A percentile compares a stretch with the other conserved stretches of the same genome.
Evolutionary conservation across 306 rosid genomes (phyloP).

Genomic region (Sophora flavescens): DNA sequence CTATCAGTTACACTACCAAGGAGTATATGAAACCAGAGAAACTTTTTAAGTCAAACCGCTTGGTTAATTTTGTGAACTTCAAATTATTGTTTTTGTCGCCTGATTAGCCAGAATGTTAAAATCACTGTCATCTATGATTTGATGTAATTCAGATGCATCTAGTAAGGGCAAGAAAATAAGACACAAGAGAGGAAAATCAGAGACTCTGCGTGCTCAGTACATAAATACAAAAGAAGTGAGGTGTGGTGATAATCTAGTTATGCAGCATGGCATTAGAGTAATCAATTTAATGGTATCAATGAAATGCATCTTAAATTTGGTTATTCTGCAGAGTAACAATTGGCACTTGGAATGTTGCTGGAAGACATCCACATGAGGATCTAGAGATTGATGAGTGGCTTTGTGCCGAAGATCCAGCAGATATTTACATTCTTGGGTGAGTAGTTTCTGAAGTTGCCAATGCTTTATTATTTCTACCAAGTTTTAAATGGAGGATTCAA

Average conservation of each 20-base stretch:
- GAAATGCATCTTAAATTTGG: constrained; percentile 42
- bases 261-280: constrained; percentile 31
- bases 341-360: constrained; percentile 97
- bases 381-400: constrained; percentile 92
- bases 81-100: constrained; percentile 17
- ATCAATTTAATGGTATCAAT: constrained; percentile 39
- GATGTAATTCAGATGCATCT: constrained; percentile 61
- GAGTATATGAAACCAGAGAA: constrained; percentile 6
- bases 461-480: background rate
- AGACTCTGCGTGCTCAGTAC: constrained; percentile 94
- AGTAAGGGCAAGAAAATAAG: constrained; percentile 53
- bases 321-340: constrained; percentile 72
- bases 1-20: background rate
- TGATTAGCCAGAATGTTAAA: constrained; percentile 20
- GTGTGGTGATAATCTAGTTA: constrained; percentile 54
- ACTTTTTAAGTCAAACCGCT: constrained; percentile 32
- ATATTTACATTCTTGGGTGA: constrained; percentile 90
- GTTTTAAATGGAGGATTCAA: too few species aligned
- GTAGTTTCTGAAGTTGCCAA: constrained; percentile 47
- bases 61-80: constrained; percentile 31
- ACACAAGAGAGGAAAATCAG: constrained; percentile 95
- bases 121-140: constrained; percentile 27
- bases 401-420: constrained; percentile 73
- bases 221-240: constrained; percentile 91
- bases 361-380: constrained; percentile 75